Evolutionary conservation across 2,329 filamentous ascomycete genomes (phyloP), one percentile per base, ranked within the genome.

Genomic region (Phialemonium atrogriseum): DNA sequence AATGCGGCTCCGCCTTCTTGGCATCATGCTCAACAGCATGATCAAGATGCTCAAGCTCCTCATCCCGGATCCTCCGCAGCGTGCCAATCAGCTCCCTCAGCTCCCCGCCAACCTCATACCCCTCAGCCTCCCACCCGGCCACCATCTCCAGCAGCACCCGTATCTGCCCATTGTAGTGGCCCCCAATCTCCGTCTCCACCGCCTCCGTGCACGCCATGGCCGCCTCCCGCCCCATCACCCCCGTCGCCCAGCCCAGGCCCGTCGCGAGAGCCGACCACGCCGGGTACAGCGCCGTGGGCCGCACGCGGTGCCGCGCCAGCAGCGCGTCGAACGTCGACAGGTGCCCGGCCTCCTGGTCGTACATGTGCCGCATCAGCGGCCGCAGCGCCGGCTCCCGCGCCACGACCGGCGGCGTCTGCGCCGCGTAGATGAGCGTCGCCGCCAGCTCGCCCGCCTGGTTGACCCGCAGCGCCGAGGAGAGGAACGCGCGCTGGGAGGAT

Each of bases 121-220:
- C 88, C 29, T 79, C 70, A 7, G 64, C 67, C 58, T 89, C 75
- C 66, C 87, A 84, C 42, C 80, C 72, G 7, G 73, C 66, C 35
- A 85, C 73, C 80, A 94, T 95, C 40, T 82, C 79, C 23, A 96
- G 57, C 46, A 98, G 61, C 32, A 75, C 72, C 16, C 85, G 68
- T 24, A 98, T 86, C 62, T 98, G 91, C 42, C 78, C 77, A 54
- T 96, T 96, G 56, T 98, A 98, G 60, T 98, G 91, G 17, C 77
- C 77, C 3, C 91, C 91, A 41, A 98, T 98, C 64, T 96, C 91
- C 6, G 89, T 98, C 68, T 98, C 91, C 2, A 98, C 89, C 1
- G 91, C 91, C 60, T 98, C 91, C 1, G 91, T 96, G 55, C 91
- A 98, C 10, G 91, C 91, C 91, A 98, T 98, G 21, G 91, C 89